Evolutionary conservation across 345 rosid genomes (phyloP).

Genomic region (Litchi chinensis): DNA sequence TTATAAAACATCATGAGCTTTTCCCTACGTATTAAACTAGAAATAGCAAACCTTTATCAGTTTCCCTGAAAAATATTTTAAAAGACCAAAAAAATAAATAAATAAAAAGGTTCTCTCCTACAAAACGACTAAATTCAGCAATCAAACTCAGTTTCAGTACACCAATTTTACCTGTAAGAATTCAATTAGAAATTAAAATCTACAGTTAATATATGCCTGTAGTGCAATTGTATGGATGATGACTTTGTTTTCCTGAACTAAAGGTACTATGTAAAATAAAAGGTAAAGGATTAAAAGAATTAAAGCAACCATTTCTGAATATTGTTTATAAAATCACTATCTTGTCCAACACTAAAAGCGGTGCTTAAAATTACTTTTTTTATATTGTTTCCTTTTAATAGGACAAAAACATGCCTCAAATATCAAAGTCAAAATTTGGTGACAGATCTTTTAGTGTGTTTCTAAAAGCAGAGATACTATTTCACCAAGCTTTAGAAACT

Average conservation of each 20-base stretch:
- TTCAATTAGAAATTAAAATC: not conserved
- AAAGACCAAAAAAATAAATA: not conserved
- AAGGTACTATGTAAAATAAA: too few relatives aligned
- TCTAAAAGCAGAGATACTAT: not conserved
- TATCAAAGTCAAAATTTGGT: conserved; percentile 1
- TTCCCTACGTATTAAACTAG: not conserved
- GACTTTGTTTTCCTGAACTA: too few relatives aligned
- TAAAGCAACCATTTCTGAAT: too few relatives aligned
- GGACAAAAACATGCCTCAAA: not conserved
- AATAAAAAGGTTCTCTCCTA: not conserved
- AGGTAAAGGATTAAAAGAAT: too few relatives aligned
- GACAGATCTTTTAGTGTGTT: not conserved
- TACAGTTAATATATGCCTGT: not conserved
- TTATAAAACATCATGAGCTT: not conserved
- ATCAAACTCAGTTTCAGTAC: not conserved
- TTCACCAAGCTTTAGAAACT: conserved; percentile 1
- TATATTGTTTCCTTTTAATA: not conserved
- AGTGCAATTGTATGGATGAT: too few relatives aligned
- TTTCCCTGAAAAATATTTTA: not conserved
- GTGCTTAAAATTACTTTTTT: not conserved
- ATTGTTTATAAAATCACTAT: too few relatives aligned
- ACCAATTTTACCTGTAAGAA: not conserved
- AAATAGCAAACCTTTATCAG: too few relatives aligned
- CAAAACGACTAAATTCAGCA: not conserved
- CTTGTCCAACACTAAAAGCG: not conserved